Conservation (phyloP, 257 asterid species). For the Avicennia marina region DNA sequence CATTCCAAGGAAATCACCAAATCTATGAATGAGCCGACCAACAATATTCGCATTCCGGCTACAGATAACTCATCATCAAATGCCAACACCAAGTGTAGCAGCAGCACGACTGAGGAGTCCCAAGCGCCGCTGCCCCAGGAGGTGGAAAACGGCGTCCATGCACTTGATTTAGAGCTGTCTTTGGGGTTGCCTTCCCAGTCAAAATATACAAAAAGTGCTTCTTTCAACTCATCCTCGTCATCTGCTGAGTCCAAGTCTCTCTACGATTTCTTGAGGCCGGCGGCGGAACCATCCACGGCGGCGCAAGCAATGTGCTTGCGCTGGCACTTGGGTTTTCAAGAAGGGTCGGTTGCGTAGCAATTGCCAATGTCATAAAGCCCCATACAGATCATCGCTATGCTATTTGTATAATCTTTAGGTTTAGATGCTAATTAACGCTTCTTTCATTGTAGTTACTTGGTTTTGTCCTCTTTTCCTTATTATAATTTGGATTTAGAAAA, state of each 20-base stretch:
- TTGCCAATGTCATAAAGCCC: constrained; percentile 40
- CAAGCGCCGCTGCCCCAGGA: background rate
- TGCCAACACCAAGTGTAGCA: background rate
- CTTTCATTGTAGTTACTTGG: background rate
- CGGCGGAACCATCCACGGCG: no score
- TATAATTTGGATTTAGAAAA: background rate
- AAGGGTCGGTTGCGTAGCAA: constrained; percentile 44
- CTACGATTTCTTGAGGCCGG: constrained; percentile 25
- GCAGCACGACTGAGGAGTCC: background rate
- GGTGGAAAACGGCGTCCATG: constrained; percentile 7
- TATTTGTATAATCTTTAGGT: constrained; percentile 14
- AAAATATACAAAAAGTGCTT: constrained; percentile 16
- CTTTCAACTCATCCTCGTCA: constrained; percentile 26
- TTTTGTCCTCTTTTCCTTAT: background rate
- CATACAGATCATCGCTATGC: no score
- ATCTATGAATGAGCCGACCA: constrained; percentile 12
- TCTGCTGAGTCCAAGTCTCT: constrained; percentile 26
- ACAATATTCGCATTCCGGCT: constrained; percentile 15
- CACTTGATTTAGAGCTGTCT: constrained; percentile 58
- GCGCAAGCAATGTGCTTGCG: constrained; percentile 43
- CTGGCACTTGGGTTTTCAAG: constrained; percentile 54
- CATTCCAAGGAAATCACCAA: constrained; percentile 2
- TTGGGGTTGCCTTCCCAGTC: constrained; percentile 56
- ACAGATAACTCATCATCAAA: constrained; percentile 32
- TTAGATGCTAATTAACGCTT: constrained; percentile 19